Conservation (phyloP, 169 alveolate species). For the Plasmodium coatneyi region DNA sequence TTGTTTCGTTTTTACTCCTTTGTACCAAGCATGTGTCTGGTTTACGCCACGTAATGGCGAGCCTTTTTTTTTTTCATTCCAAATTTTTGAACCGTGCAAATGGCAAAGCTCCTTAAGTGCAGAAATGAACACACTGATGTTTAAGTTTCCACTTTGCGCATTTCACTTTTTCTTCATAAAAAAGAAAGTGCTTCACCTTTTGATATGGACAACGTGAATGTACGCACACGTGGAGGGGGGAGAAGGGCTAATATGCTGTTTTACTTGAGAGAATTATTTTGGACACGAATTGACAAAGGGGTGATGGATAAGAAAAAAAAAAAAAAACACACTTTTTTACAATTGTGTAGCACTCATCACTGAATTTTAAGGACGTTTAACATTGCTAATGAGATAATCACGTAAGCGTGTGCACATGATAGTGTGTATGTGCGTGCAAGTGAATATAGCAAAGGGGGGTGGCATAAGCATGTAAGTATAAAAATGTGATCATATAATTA, state of each 20-base stretch:
- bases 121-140: neutral
- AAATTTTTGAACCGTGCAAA: no score
- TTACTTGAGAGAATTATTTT: neutral
- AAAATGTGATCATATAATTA: neutral
- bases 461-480: neutral
- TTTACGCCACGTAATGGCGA: no score
- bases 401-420: neutral
- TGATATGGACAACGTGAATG: neutral
- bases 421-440: neutral
- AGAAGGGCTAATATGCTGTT: neutral
- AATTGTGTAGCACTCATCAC: neutral
- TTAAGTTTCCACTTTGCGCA: neutral
- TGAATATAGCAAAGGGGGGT: neutral
- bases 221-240: neutral
- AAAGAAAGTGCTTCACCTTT: neutral
- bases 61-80: no score
- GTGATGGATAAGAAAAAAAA: neutral
- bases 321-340: neutral
- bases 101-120: neutral
- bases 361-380: neutral
- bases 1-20: no score
- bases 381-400: neutral
- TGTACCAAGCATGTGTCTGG: no score
- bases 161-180: neutral
- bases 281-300: neutral